Base-by-base conservation (phyloP, 306 rosid genomes). In the Crotalaria pallida region DNA sequence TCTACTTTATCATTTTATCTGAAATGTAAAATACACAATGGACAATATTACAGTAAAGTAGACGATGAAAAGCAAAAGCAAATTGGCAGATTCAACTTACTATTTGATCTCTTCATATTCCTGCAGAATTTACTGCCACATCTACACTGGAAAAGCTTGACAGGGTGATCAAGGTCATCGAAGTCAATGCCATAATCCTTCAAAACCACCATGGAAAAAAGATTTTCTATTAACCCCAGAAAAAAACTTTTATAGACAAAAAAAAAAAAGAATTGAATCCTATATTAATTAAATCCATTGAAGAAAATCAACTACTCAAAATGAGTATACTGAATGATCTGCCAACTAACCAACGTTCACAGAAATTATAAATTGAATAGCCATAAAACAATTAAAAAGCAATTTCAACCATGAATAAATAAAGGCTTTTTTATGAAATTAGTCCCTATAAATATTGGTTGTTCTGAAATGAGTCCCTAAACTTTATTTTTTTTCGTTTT, bases 71-170 rank as follows among this genome's bases (percentile, higher is more conserved):
- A 38, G 15, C 50, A 34, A 7, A 48, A 6, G 40, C 8, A 50
- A 31, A n/a, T 21, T 10, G n/a, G 53, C 27, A 67, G 13, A 64
- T 44, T 65, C 59, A 68, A 81, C 97, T 80, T 86, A 87, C 96
- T 83, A 49, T 55, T 84, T 29, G 78, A 57, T 12, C 97, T 86
- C 84, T 83, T 87, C 86, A 86, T 87, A 72, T 84, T 81, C 85
- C 97, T 80, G 83, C 97, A 94, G 85, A 91, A 91, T 75, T 83
- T 86, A 77, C 99, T 94, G 77, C 96, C 95, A 84, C 99, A 94
- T 77, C 23, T 81, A 79, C 97, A 94, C 43, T 64, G 77, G 67
- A 91, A 91, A 21, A 79, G 72, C 84, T 83, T 84, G 13, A 85
- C 41, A 67, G 82, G 88, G 27, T 82, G 81, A 79, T 89, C 95